Evolutionary conservation across 1,284 basidiomycete genomes (phyloP), one percentile per base, ranked within the genome.

Genomic region (Cryptococcus sp.): DNA sequence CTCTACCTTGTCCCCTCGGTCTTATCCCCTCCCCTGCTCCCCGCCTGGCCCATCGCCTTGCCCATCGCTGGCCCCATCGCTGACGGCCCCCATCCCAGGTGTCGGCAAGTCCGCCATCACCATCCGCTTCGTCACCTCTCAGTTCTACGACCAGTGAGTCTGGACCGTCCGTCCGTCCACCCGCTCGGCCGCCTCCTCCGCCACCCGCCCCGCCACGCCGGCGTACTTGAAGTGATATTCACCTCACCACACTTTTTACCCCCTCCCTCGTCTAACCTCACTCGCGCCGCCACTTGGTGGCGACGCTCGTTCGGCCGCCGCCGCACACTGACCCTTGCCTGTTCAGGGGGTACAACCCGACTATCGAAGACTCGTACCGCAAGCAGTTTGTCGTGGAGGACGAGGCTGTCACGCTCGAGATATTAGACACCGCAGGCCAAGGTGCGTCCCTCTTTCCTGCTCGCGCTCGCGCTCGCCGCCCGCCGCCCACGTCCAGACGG

Each of bases 381-480:
- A 79, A 79, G 59, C 79, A 80, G 65, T 77, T 76, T 58, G 77
- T 80, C 46, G 81, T 83, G 46, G 82, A 83, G 62, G 80, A 82
- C 48, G 82, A 83, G 67, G 80, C 81, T 2, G 82, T 81, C 1
- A 67, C 81, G 44, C 72, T 83, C 23, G 82, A 83, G 55, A 81
- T 83, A 11, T 73, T 83, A 37, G 82, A 83, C 68, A 83, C 82
- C 3, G 82, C 82, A 0, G 82, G 82, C 18, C 76, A 78, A 63
- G 75, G 75, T 66, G 60, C 56, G 64, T 67, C 16, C 48, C 33
- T 24, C 8, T 11, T 42, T n/a, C 21, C 36, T 9, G 28, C 46
- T 20, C 33, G 45, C 36, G 37, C 42, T 52, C 15, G 13, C n/a
- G 16, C n/a, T n/a, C n/a, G n/a, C n/a, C n/a, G n/a, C 24, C 43